Base-by-base conservation (phyloP, 441 rosid species). In the Pelargonium hybrid region DNA sequence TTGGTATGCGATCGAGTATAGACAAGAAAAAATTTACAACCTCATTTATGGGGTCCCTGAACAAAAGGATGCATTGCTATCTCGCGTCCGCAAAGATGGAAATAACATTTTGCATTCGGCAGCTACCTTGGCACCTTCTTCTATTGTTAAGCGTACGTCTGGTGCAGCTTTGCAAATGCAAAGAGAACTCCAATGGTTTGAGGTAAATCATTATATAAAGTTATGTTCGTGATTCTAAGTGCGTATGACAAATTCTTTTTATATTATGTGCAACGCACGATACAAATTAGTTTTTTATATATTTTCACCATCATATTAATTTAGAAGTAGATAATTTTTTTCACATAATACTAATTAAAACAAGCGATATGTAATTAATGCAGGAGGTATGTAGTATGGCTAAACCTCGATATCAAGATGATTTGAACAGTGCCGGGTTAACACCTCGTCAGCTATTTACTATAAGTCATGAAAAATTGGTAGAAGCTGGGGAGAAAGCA, bases 401-500 rank as follows among this genome's bases (percentile, higher is more conserved):
- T 1, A 5, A 5, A 0, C 8, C 47, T 41, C 7, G 3, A 5
- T 5, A 41, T 0, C 5, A 6, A 5, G 66, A 72, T 21, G 72
- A 54, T 1, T 26, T 20, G 25, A 77, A 80, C 8, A 15, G 5
- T 0, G 2, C 37, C 0, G 73, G 56, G 7, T 15, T 45, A 13
- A 69, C 77, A 0, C 77, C 83, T 1, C 10, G 15, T 1, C 70
- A 26, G 4, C 34, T 77, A 8, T 75, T 81, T 54, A 17, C 63
- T 7, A 3, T 67, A 0, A 5, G 65, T 5, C 81, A 77, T 73
- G 10, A 26, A 29, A 31, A 11, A 0, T 8, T 80, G 23, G 41
- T 50, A 1, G 47, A 11, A 68, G 66, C 72, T 5, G 76, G 74
- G 0, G 81, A 81, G 77, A 65, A 13, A 20, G 75, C 74, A 79